These are phyloP conservation scores for Anthostomella pinea DNA, from an alignment of 2,329 filamentous ascomycete genomes.

Conservation along the genomic window DNA sequence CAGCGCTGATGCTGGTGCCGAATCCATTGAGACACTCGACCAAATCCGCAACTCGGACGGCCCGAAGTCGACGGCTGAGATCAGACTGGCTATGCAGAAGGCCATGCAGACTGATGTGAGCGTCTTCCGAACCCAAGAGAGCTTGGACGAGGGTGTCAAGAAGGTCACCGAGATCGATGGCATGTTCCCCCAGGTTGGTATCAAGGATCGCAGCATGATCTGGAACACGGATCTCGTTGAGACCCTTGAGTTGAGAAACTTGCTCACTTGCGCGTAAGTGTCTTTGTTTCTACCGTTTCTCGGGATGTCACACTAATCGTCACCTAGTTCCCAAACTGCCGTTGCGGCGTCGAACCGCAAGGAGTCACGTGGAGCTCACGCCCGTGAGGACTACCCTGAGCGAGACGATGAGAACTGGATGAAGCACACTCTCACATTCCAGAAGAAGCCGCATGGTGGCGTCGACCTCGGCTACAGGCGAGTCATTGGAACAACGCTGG, in stretches of 20 bases:
- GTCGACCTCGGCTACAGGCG: constrained; percentile 82
- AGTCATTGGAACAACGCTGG: constrained; percentile 79
- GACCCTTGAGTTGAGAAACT: constrained; percentile 90
- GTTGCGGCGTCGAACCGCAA: constrained; percentile 87
- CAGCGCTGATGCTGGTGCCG: constrained; percentile 80
- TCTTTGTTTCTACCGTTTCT: constrained; percentile 9
- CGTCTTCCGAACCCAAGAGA: constrained; percentile 94
- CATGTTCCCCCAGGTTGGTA: constrained; percentile 78
- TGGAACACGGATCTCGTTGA: constrained; percentile 98
- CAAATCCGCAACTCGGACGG: constrained; percentile 79
- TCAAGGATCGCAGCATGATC: constrained; percentile 99
- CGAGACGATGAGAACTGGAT: constrained; percentile 97
- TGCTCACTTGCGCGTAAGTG: constrained; percentile 92
- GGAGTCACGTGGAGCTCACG: constrained; percentile 96
- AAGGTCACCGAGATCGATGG: constrained; percentile 84
- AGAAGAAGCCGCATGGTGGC: constrained; percentile 86
- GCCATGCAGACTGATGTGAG: constrained; percentile 96
- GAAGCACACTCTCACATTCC: constrained; percentile 98
- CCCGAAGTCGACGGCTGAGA: constrained; percentile 81
- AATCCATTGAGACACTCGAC: constrained; percentile 84
- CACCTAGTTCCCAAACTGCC: constrained; percentile 77
- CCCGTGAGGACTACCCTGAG: constrained; percentile 93
- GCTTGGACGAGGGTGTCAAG: constrained; percentile 86
- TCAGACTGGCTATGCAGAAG: constrained; percentile 93
- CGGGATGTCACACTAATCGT: constrained; percentile 6